Conservation (phyloP, 2,329 filamentous ascomycete genomes). For the Fusarium secorum region DNA sequence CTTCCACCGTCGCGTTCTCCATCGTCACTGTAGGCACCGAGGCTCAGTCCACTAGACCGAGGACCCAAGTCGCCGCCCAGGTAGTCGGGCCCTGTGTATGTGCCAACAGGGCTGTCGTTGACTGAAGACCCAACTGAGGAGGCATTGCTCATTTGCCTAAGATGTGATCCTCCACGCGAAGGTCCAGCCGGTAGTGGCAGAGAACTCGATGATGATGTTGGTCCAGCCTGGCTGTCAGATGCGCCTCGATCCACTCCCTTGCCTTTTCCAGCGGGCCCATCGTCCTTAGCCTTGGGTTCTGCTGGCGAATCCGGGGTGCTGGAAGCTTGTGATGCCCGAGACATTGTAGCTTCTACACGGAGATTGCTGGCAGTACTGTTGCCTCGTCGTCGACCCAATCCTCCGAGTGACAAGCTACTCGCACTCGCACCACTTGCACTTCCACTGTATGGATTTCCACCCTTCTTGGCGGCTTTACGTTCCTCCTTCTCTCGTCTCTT, state of each 20-base stretch:
- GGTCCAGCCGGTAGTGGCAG: constrained; percentile 59
- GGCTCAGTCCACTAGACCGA: constrained; percentile 62
- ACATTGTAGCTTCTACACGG: constrained; percentile 62
- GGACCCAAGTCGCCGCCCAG: constrained; percentile 53
- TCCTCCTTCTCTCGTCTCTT: constrained; percentile 88
- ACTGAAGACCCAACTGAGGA: constrained; percentile 84
- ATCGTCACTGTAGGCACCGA: constrained; percentile 56
- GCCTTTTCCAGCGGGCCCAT: constrained; percentile 63
- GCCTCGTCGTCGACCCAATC: constrained; percentile 64
- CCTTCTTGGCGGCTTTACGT: constrained; percentile 77
- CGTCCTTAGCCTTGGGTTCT: constrained; percentile 44
- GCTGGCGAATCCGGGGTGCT: constrained; percentile 37
- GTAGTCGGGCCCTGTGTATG: constrained; percentile 51
- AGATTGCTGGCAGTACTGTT: constrained; percentile 69
- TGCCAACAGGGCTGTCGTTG: constrained; percentile 69
- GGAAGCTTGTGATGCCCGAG: constrained; percentile 50
- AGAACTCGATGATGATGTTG: constrained; percentile 49
- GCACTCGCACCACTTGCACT: constrained; percentile 59
- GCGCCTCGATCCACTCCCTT: constrained; percentile 70
- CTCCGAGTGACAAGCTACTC: constrained; percentile 70
- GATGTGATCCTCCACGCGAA: constrained; percentile 70
- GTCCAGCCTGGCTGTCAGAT: constrained; percentile 35
- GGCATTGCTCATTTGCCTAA: constrained; percentile 85
- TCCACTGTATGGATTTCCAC: constrained; percentile 48
- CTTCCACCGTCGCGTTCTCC: constrained; percentile 60